phyloP scores from a whole-genome alignment of 1,139 yeast species.

The Hansenula anomala region DNA sequence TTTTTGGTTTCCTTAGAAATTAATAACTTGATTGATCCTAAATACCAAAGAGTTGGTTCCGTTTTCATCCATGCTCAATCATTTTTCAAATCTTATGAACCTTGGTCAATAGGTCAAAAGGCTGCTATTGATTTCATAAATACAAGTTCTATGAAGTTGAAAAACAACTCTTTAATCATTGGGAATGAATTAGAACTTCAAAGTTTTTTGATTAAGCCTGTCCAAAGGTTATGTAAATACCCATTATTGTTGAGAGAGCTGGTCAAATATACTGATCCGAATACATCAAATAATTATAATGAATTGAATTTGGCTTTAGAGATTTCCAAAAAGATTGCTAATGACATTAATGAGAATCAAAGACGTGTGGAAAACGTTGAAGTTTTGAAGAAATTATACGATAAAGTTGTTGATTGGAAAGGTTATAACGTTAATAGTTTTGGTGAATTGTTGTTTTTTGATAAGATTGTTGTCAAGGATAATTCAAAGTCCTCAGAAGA shows the following conservation, averaged over 20 bases:
- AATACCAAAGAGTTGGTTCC: conserved; percentile 83
- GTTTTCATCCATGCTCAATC: conserved; percentile 78
- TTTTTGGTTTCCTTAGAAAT: conserved; percentile 86
- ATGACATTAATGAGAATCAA: conserved; percentile 88
- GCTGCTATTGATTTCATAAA: conserved; percentile 80
- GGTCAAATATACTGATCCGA: conserved; percentile 52
- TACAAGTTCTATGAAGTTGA: conserved; percentile 54
- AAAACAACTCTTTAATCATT: conserved; percentile 54
- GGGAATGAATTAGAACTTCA: conserved; percentile 90
- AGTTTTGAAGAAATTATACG: conserved; percentile 60
- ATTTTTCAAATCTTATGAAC: conserved; percentile 85
- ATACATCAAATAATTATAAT: conserved; percentile 53
- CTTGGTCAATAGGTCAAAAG: conserved; percentile 83
- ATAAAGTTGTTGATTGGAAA: conserved; percentile 85
- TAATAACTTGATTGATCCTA: conserved; percentile 69
- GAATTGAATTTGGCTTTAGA: conserved; percentile 69
- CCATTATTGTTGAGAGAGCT: conserved; percentile 79
- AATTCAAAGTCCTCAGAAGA: conserved; percentile 48
- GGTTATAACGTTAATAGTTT: conserved; percentile 82
- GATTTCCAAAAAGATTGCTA: conserved; percentile 72
- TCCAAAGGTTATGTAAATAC: conserved; percentile 90
- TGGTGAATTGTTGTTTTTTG: conserved; percentile 81
- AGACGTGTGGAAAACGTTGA: conserved; percentile 86
- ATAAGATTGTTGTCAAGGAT: conserved; percentile 71
- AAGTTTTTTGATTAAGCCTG: conserved; percentile 86